phyloP scores from a whole-genome alignment of 2,329 filamentous ascomycete genomes.

The Trichoderma sp. region DNA sequence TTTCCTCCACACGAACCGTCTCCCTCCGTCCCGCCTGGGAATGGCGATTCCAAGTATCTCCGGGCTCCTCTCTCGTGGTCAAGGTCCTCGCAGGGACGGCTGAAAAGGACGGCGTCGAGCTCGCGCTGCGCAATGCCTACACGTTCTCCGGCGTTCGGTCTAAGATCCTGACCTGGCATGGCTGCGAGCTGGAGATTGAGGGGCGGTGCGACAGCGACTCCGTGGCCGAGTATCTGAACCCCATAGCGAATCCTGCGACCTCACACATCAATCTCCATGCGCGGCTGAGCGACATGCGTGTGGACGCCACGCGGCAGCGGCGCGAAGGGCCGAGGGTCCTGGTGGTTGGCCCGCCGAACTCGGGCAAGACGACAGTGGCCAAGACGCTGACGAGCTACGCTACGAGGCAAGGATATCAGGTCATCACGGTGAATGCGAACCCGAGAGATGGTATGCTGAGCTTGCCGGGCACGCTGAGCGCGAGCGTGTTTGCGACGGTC shows the following conservation, averaged over 20 bases:
- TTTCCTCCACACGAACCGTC: conserved; percentile 51
- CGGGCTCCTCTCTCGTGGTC: conserved; percentile 48
- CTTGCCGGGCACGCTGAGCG: conserved; percentile 80
- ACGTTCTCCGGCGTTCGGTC: conserved; percentile 80
- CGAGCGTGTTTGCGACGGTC: conserved; percentile 83
- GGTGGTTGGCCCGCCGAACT: conserved; percentile 75
- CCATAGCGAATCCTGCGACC: conserved; percentile 80
- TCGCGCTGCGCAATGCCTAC: conserved; percentile 79
- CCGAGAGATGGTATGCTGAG: conserved; percentile 78
- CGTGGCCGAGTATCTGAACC: conserved; percentile 64
- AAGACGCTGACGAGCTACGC: conserved; percentile 81
- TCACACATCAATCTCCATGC: conserved; percentile 86
- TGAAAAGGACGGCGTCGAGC: conserved; percentile 93
- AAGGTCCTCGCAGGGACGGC: conserved; percentile 80
- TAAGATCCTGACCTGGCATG: conserved; percentile 90
- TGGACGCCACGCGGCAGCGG: conserved; percentile 55
- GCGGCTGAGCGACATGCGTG: conserved; percentile 74
- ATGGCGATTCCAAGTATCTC: conserved; percentile 77
- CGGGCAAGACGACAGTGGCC: conserved; percentile 81
- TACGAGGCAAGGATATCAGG: conserved; percentile 72
- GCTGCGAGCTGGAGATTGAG: conserved; percentile 80
- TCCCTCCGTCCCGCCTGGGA: conserved; percentile 68
- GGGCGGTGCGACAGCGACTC: conserved; percentile 59
- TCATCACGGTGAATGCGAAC: conserved; percentile 83
- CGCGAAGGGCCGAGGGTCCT: conserved; percentile 77